Conservation (phyloP, 345 rosid genomes). For the Gossypium sturtianum region DNA sequence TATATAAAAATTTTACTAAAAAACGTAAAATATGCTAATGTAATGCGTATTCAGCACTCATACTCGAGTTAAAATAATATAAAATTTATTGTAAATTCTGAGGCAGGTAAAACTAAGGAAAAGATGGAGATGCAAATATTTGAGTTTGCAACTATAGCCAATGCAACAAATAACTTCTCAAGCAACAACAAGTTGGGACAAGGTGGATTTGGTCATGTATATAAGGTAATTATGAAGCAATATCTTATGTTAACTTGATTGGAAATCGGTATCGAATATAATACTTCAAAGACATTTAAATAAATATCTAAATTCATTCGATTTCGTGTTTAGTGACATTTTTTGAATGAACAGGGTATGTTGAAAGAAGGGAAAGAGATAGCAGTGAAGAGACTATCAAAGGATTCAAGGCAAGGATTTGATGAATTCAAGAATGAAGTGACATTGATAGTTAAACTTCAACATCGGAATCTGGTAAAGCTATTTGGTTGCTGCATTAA, state of each 20-base stretch:
- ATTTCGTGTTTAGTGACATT: not conserved
- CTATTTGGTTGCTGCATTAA: conserved; percentile 11
- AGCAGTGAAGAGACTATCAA: conserved; percentile 12
- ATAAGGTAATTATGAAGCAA: conserved; percentile 6
- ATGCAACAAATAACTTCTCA: conserved; percentile 33
- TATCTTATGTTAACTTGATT: not conserved
- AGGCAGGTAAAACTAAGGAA: not conserved
- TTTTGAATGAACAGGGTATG: not conserved
- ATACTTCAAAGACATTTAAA: too few relatives aligned
- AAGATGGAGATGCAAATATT: conserved; percentile 11
- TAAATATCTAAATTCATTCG: not conserved
- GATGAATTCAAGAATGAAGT: conserved; percentile 10
- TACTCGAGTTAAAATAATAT: not conserved
- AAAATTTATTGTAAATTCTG: not conserved
- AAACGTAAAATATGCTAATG: too few relatives aligned
- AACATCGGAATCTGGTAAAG: conserved; percentile 15
- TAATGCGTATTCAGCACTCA: not conserved
- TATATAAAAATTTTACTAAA: too few relatives aligned
- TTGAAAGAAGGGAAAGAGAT: not conserved
- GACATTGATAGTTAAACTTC: not conserved
- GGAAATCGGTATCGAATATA: too few relatives aligned
- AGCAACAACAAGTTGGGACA: conserved; percentile 28
- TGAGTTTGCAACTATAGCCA: conserved; percentile 11
- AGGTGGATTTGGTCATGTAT: conserved; percentile 43
- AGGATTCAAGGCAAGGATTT: not conserved